Percentiles rank a stretch among this genome's conserved stretches.
Evolutionary conservation across 2,329 filamentous ascomycete species (phyloP).

Genomic region (Pseudophaeomoniella oleicola): DNA sequence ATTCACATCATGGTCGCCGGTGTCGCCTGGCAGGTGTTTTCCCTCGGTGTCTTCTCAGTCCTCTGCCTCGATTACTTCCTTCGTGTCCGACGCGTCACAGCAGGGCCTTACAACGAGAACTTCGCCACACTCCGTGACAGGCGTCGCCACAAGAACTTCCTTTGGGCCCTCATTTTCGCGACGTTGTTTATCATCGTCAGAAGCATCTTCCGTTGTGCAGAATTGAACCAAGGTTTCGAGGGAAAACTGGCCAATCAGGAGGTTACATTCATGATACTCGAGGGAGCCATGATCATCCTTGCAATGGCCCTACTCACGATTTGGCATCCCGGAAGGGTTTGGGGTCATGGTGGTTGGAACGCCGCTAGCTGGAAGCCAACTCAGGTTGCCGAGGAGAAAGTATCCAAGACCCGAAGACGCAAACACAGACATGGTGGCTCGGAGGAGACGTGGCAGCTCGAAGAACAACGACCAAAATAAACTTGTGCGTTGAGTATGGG

Average conservation of each 20-base stretch:
- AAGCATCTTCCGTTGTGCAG: conserved; percentile 32
- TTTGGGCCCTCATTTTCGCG: conserved; percentile 17
- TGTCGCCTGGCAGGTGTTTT: conserved; percentile 23
- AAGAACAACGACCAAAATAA: too few relatives aligned
- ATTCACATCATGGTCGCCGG: conserved; percentile 25
- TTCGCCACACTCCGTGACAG: not conserved
- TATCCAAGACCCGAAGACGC: too few relatives aligned
- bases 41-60: conserved; percentile 16
- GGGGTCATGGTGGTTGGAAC: not conserved
- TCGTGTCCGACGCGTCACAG: not conserved
- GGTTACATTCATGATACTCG: conserved; percentile 33
- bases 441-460: too few relatives aligned
- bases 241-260: conserved; percentile 32
- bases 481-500: too few relatives aligned
- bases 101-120: not conserved
- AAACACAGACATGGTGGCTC: too few relatives aligned
- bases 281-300: conserved; percentile 36
- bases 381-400: too few relatives aligned
- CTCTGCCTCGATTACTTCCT: conserved; percentile 11
- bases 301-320: conserved; percentile 24
- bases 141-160: not conserved
- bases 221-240: conserved; percentile 31
- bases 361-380: not conserved
- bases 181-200: conserved; percentile 28
- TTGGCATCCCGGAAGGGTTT: conserved; percentile 24